These are phyloP conservation scores for Collybia sp. DNA, from an alignment of 768 basidiomycete genomes.

Conservation along the genomic window DNA sequence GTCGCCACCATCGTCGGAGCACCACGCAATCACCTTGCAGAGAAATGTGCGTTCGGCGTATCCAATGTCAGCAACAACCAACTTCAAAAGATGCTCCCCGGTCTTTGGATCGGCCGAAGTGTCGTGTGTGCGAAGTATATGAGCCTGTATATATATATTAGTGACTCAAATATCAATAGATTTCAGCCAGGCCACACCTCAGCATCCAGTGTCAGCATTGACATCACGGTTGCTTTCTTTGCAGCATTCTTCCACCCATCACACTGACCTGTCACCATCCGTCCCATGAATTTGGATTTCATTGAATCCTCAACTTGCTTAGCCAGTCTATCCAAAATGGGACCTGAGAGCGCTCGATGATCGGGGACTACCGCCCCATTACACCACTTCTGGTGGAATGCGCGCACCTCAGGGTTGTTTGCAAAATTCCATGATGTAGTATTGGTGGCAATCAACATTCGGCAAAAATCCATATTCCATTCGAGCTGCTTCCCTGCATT, in stretches of 20 bases:
- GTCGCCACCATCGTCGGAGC: conserved; percentile 17
- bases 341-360: conserved; percentile 5
- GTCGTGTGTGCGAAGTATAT: conserved; percentile 14
- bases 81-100: conserved; percentile 14
- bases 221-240: conserved; percentile 15
- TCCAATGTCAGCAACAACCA: conserved; percentile 16
- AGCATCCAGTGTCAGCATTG: conserved; percentile 18
- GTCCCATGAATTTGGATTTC: conserved; percentile 7
- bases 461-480: not conserved
- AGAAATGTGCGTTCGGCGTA: conserved; percentile 8
- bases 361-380: conserved; percentile 6
- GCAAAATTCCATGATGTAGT: conserved; percentile 19
- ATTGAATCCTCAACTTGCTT: not conserved
- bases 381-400: conserved; percentile 18
- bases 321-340: conserved; percentile 6
- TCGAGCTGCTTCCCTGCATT: not conserved
- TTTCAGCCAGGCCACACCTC: conserved; percentile 12
- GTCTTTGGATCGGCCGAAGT: conserved; percentile 19
- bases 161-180: not conserved
- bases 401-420: conserved; percentile 10
- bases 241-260: conserved; percentile 27
- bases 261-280: conserved; percentile 20
- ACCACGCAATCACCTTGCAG: conserved; percentile 12
- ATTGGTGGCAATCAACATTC: not conserved
- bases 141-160: conserved; percentile 7